Conservation (phyloP, 139 green algal genomes). For the Tetraselmis chui region DNA sequence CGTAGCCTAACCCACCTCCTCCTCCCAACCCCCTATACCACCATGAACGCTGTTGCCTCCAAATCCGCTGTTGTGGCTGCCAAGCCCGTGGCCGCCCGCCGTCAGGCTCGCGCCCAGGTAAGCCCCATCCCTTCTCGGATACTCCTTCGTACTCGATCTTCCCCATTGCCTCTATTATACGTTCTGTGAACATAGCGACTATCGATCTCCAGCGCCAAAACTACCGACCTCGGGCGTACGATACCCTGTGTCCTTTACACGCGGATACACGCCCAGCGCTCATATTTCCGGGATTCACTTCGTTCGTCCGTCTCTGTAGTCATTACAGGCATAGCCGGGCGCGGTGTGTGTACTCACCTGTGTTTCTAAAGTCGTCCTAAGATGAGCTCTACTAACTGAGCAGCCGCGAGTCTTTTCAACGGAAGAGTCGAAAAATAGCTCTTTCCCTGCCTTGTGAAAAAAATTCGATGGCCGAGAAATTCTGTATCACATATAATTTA, state of each 20-base stretch:
- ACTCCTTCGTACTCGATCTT: background rate
- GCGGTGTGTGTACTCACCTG: too few species aligned
- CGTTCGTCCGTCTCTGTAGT: background rate
- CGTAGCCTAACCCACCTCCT: too few species aligned
- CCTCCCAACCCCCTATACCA: background rate
- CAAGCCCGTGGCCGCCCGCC: background rate
- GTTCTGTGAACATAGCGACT: background rate
- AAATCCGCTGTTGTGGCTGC: background rate
- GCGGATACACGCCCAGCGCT: background rate
- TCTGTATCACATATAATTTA: too few species aligned
- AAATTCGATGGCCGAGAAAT: too few species aligned
- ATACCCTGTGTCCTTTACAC: background rate
- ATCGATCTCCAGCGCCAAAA: background rate
- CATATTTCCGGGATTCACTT: background rate
- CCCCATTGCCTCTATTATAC: too few species aligned
- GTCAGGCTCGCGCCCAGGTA: background rate
- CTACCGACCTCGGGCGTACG: background rate
- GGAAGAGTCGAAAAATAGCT: too few species aligned
- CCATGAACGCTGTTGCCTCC: background rate
- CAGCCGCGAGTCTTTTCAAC: too few species aligned
- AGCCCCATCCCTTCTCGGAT: too few species aligned
- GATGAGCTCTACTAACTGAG: too few species aligned
- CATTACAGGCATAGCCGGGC: too few species aligned
- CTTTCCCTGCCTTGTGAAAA: too few species aligned
- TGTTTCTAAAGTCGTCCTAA: too few species aligned